A percentile compares a stretch with the other conserved stretches of the same genome.
Conservation (phyloP, 805 yeast genomes). For the Teunomyces kruisii region DNA sequence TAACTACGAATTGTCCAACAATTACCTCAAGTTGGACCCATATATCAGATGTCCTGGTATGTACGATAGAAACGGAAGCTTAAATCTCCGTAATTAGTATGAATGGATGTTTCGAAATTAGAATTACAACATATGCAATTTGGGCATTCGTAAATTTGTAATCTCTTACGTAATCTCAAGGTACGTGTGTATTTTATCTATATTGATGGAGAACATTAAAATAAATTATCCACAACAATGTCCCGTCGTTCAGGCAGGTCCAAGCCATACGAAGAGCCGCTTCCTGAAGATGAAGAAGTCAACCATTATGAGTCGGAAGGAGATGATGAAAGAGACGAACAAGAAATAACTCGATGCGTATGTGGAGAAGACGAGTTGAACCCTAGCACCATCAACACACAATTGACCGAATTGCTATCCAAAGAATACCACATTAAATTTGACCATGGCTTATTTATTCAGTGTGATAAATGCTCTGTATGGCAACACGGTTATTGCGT, state of each 20-base stretch:
- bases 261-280: constrained; percentile 15
- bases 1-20: constrained; percentile 53
- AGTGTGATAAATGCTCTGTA: constrained; percentile 86
- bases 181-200: background rate
- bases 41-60: constrained; percentile 76
- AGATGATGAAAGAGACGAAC: constrained; percentile 32
- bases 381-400: constrained; percentile 21
- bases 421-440: constrained; percentile 36
- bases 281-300: constrained; percentile 17
- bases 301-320: constrained; percentile 21
- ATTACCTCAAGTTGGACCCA: constrained; percentile 74
- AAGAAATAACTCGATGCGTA: constrained; percentile 43
- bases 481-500: constrained; percentile 99
- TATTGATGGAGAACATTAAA: background rate
- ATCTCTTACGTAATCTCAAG: background rate
- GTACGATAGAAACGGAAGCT: constrained; percentile 72
- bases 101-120: background rate
- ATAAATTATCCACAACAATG: constrained; percentile 13
- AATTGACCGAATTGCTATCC: constrained; percentile 23
- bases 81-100: constrained; percentile 19
- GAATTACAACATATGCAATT: background rate
- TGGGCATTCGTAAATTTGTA: background rate
- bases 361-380: constrained; percentile 42
- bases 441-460: constrained; percentile 69
- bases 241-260: constrained; percentile 33